Percentiles rank a stretch among this genome's conserved stretches.
Evolutionary conservation across 257 asterid genomes (phyloP).

Genomic region (Nicotiana benthamiana): DNA sequence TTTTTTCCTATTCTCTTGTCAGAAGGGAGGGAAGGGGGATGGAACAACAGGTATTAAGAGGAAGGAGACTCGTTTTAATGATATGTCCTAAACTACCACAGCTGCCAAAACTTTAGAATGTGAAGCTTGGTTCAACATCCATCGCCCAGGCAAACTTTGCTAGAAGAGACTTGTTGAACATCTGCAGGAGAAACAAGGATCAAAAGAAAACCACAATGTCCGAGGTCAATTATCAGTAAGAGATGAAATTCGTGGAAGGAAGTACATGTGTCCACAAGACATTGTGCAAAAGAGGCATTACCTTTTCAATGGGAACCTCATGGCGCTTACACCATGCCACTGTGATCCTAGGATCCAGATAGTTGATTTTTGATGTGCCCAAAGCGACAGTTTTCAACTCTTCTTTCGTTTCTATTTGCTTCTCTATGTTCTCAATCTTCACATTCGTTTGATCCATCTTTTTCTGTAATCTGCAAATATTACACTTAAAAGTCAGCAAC

Average conservation of each 20-base stretch:
- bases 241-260: neutral
- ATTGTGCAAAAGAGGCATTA: constrained; percentile 7
- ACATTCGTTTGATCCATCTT: constrained; percentile 63
- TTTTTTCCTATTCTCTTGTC: constrained; percentile 2
- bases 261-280: neutral
- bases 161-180: constrained; percentile 86
- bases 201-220: neutral
- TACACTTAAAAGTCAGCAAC: constrained; percentile 13
- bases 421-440: constrained; percentile 77
- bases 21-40: neutral
- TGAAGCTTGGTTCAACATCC: constrained; percentile 89
- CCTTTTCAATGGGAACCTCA: constrained; percentile 99
- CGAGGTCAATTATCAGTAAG: neutral
- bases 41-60: neutral
- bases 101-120: constrained; percentile 43
- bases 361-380: constrained; percentile 97
- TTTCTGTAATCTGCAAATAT: constrained; percentile 59
- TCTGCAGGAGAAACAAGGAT: constrained; percentile 36
- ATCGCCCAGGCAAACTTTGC: constrained; percentile 95
- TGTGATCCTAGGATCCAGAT: constrained; percentile 96
- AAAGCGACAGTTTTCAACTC: constrained; percentile 82
- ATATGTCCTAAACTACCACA: constrained; percentile 9
- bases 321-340: constrained; percentile 99
- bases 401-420: constrained; percentile 75
- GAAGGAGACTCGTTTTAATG: neutral